Evolutionary conservation across 139 green algal genomes (phyloP), one percentile per base, ranked within the genome.

Genomic region (Closterium sp.): DNA sequence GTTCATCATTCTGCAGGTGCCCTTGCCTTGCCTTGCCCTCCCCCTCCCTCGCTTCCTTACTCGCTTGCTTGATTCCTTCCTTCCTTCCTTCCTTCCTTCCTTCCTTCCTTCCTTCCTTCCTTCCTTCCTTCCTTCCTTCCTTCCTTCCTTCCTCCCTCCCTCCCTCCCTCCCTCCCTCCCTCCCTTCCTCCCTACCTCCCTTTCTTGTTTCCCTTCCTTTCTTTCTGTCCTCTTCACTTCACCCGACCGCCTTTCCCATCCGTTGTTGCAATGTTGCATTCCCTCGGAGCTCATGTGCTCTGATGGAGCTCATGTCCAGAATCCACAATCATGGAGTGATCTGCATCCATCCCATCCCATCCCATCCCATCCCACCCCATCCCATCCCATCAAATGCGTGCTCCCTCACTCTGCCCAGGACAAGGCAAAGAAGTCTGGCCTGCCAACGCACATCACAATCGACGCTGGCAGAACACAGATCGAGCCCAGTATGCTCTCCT

Each of bases 1-100:
- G 38, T 27, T 94, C 2, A 38, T 93, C 62, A 31, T 34, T 32
- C 79, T 94, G 70, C 91, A 93, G 91, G 91, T 89, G 31, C 24
- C 29, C 22, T 21, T 92, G 22, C 84, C 84, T 38, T 38, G 32
- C 32, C 2, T 10, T 28, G 2, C n/a, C 22, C 84, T 4, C 45
- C 10, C 45, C 4, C 45, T 70, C 45, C 84, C 28, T 10, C 22
- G 1, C 84, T 21, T 7, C 22, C n/a, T 28, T 10, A 1, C 19
- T 28, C 10, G 1, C n/a, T 87, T 21, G 11, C 6, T 30, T 38
- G 32, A 2, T 38, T 38, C 32, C 32, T 38, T 38, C 32, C 32
- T 38, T 38, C 4, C 32, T 2, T 4, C 84, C 28, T 17, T 38
- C 32, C 32, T 28, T 87, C 84, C 84, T 21, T 87, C 28, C n/a